Evolutionary conservation across 2,329 filamentous ascomycete genomes (phyloP), one percentile per base, ranked within the genome.

Genomic region (Colletotrichum endophyticum): DNA sequence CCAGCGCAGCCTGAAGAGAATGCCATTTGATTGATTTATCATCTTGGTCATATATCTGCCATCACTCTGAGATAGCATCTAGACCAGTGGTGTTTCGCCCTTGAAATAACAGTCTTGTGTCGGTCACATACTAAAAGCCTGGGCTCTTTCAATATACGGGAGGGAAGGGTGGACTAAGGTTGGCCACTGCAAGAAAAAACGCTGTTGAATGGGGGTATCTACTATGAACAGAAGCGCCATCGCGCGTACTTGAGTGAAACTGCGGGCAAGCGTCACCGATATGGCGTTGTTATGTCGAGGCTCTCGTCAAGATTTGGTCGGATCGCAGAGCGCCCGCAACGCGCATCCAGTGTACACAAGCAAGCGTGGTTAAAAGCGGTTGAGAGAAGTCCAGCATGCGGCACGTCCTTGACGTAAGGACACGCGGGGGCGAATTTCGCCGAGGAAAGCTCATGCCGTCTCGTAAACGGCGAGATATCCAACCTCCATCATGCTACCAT

Each of bases 401-500:
- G 12, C n/a, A 13, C n/a, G 44, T 53, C 9, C 19, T 53, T 25
- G 12, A 53, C 44, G n/a, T 53, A n/a, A 53, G n/a, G n/a, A 22
- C 44, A 53, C 44, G 12, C 44, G 44, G 11, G 44, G n/a, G 11
- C n/a, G n/a, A 53, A 53, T 12, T 63, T 30, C 32, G 13, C 6
- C 8, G 27, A 32, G 59, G 27, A n/a, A 32, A 22, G 32, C 30
- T 63, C 32, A 72, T 49, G 66, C 63, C 28, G 73, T 61, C 62
- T 78, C 78, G 70, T 86, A 87, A 16, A 87, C 84, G 32, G 88
- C 88, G 19, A 90, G 87, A 75, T 91, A 90, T 62, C 84, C 85
- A 28, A 90, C 85, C 80, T 91, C 89, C 86, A 91, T 88, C 82
- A 88, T 87, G 80, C 83, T 87, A 56, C 85, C 88, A 22, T 80